These are phyloP conservation scores for Annulohypoxylon truncatum DNA, from an alignment of 2,329 filamentous ascomycete genomes.

Conservation along the genomic window DNA sequence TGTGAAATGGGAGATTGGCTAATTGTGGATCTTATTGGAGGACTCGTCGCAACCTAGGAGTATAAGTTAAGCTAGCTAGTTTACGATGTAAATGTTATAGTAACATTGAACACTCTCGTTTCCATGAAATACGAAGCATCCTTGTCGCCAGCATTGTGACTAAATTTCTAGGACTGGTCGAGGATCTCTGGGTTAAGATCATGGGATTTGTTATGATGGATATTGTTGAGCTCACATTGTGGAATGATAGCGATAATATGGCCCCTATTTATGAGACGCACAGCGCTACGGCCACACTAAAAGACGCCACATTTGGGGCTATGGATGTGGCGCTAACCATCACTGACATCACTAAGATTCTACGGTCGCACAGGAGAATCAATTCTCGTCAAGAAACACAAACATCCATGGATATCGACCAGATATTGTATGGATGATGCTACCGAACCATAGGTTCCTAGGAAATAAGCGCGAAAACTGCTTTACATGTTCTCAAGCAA, in stretches of 20 bases:
- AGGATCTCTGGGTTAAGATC: not conserved
- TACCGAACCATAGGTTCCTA: not conserved
- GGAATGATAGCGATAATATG: not conserved
- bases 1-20: not conserved
- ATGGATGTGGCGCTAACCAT: not conserved
- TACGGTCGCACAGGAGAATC: not conserved
- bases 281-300: not conserved
- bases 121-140: not conserved
- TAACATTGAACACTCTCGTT: not conserved
- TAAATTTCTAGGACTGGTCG: not conserved
- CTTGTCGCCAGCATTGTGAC: not conserved
- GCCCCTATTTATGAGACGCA: not conserved
- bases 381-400: not conserved
- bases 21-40: not conserved
- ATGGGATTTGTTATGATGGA: not conserved
- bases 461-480: not conserved
- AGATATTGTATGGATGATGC: not conserved
- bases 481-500: not conserved
- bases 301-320: not conserved
- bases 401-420: not conserved
- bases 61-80: not conserved
- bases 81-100: not conserved
- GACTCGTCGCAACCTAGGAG: not conserved
- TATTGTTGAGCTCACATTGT: not conserved
- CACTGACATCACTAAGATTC: not conserved